Conservation (phyloP, 2,329 filamentous ascomycete species). For the Arthroderma uncinatum region DNA sequence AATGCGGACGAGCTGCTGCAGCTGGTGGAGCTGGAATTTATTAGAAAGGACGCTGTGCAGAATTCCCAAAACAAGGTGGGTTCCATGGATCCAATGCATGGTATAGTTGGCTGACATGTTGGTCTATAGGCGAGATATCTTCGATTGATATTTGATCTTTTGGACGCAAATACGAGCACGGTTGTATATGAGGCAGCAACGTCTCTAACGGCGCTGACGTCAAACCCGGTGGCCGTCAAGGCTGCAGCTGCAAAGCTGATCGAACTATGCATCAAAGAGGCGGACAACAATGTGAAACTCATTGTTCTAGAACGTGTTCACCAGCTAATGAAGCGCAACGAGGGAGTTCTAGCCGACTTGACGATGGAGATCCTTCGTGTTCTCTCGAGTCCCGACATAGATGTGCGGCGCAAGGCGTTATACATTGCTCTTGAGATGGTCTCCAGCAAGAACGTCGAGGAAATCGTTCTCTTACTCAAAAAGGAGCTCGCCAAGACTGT, state of each 20-base stretch:
- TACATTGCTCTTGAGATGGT: slow-evolving; percentile 93
- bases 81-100: no score
- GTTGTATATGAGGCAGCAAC: slow-evolving; percentile 97
- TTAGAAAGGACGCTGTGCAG: slow-evolving; percentile 90
- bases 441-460: slow-evolving; percentile 95
- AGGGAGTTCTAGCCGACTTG: slow-evolving; percentile 82
- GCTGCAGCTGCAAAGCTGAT: slow-evolving; percentile 93
- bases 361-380: slow-evolving; percentile 96
- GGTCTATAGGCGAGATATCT: slow-evolving; percentile 65
- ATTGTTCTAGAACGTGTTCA: slow-evolving; percentile 94
- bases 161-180: slow-evolving; percentile 85
- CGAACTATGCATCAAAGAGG: slow-evolving; percentile 91
- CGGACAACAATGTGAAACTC: slow-evolving; percentile 98
- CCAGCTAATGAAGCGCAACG: slow-evolving; percentile 73
- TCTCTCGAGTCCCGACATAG: slow-evolving; percentile 87
- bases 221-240: slow-evolving; percentile 94
- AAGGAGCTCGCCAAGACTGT: slow-evolving; percentile 97
- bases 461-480: slow-evolving; percentile 90
- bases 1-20: slow-evolving; percentile 92
- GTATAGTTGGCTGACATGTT: no score
- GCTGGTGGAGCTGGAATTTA: slow-evolving; percentile 90
- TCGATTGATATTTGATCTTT: slow-evolving; percentile 86
- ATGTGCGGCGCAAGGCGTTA: slow-evolving; percentile 85
- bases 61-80: slow-evolving; percentile 84
- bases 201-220: slow-evolving; percentile 83